Conservation (phyloP, 108 stramenopile genomes). For the Cyclotella sp. region DNA sequence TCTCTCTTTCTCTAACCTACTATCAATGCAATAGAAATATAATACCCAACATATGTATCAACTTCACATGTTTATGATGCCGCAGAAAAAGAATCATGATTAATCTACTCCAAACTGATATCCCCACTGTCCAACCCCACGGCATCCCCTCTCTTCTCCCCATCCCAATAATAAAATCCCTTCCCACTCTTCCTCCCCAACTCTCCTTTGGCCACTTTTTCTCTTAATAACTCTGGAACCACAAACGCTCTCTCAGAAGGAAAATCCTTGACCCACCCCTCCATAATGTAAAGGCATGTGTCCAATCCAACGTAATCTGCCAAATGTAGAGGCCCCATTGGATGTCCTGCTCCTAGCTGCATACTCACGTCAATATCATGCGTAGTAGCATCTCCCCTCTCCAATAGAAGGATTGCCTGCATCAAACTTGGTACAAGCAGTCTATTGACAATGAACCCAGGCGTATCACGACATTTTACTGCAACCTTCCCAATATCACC, state of each 20-base stretch:
- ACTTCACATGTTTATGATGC: too few species aligned
- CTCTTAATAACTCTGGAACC: conserved; percentile 84
- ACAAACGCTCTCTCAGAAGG: conserved; percentile 93
- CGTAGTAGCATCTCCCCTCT: conserved; percentile 91
- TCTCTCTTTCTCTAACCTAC: too few species aligned
- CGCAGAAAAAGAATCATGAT: background rate
- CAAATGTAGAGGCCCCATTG: conserved; percentile 95
- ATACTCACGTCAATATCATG: conserved; percentile 96
- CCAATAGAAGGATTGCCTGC: conserved; percentile 94
- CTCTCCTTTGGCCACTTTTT: conserved; percentile 87
- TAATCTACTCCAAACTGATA: background rate
- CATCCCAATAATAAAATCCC: conserved; percentile 93
- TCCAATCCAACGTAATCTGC: conserved; percentile 98
- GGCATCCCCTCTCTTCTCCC: conserved; percentile 86
- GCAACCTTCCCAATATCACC: conserved; percentile 89
- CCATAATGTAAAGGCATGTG: conserved; percentile 88
- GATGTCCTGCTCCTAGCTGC: conserved; percentile 98
- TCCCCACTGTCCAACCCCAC: conserved; percentile 18
- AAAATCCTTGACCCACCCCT: conserved; percentile 65
- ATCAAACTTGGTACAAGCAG: conserved; percentile 90
- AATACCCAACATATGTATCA: too few species aligned
- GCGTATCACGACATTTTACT: conserved; percentile 94
- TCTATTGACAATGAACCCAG: conserved; percentile 99
- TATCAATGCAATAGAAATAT: too few species aligned
- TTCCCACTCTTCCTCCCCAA: conserved; percentile 97